Base-by-base conservation (phyloP, 2,329 filamentous ascomycete species). In the Talaromyces islandicus region DNA sequence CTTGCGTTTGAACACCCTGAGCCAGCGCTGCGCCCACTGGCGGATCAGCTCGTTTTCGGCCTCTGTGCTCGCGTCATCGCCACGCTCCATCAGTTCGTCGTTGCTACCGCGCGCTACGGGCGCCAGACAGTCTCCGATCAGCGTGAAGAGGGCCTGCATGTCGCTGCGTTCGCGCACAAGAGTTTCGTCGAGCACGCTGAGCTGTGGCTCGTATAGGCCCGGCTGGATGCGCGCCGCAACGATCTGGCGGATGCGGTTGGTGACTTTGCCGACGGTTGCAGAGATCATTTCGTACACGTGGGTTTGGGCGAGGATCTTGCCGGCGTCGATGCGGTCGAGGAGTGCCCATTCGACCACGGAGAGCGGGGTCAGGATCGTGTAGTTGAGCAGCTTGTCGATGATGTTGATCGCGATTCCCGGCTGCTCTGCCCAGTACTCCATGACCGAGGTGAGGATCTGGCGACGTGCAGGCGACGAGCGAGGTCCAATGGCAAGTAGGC, bases 381-480 rank as follows among this genome's bases (percentile, higher is more conserved):
- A 99, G 78, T 97, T 99, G 67, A 99, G 87, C 5, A 99, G 84
- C 76, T 97, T 97, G 80, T 97, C 93, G 61, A 97, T 84, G 68
- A 99, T 96, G 67, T 90, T 90, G 66, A 97, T 85, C 3, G 92
- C 94, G 50, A 95, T 88, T 62, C 94, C 94, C 0, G 93, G 92
- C 69, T 99, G 93, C 32, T 93, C 88, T 53, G 85, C 84, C 94
- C 94, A 99, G 79, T 97, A 99, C 46, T 87, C 83, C 80, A 97
- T 90, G 43, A 97, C 92, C 4, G 90, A 90, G 5, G 88, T 85
- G 67, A 97, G 90, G 69, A 99, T 96, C 75, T 99, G 94, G 48
- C 87, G 84, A 46, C 92, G 86, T 1, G 91, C 92, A 2, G 83
- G 83, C 61, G 91, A 85, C 0, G 90, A 93, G 52, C 86, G 83